phyloP scores from a whole-genome alignment of 805 yeast genomes.

The Pichia pseudocactophila region DNA sequence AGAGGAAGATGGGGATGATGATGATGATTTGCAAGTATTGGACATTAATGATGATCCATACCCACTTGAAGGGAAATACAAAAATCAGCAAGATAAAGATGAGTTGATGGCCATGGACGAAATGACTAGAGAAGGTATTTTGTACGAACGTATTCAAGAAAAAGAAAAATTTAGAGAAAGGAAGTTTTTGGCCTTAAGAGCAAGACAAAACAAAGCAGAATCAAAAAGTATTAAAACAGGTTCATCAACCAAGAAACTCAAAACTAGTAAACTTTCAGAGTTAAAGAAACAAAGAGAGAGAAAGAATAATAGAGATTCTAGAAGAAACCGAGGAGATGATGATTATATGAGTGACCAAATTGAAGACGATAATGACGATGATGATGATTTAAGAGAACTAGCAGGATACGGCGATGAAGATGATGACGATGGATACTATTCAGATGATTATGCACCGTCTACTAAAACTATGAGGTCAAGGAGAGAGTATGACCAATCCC shows the following conservation, averaged over 20 bases:
- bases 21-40: conserved; percentile 20
- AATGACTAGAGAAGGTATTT: conserved; percentile 81
- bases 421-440: conserved; percentile 28
- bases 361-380: conserved; percentile 28
- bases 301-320: conserved; percentile 17
- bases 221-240: conserved; percentile 26
- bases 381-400: conserved; percentile 36
- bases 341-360: conserved; percentile 23
- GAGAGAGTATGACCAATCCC: conserved; percentile 31
- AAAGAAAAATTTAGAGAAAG: conserved; percentile 84
- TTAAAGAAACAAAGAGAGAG: conserved; percentile 30
- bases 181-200: conserved; percentile 73
- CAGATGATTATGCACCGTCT: conserved; percentile 15
- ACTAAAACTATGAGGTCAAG: conserved; percentile 23
- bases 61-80: conserved; percentile 88
- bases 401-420: conserved; percentile 24
- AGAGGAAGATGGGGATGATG: conserved; percentile 23
- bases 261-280: conserved; percentile 29
- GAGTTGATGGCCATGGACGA: conserved; percentile 70
- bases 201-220: conserved; percentile 43
- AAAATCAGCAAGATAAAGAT: conserved; percentile 68
- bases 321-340: conserved; percentile 4
- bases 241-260: conserved; percentile 19
- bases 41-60: conserved; percentile 54
- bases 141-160: conserved; percentile 89